Conservation (phyloP, 345 rosid genomes). For the Pelargonium nanum region DNA sequence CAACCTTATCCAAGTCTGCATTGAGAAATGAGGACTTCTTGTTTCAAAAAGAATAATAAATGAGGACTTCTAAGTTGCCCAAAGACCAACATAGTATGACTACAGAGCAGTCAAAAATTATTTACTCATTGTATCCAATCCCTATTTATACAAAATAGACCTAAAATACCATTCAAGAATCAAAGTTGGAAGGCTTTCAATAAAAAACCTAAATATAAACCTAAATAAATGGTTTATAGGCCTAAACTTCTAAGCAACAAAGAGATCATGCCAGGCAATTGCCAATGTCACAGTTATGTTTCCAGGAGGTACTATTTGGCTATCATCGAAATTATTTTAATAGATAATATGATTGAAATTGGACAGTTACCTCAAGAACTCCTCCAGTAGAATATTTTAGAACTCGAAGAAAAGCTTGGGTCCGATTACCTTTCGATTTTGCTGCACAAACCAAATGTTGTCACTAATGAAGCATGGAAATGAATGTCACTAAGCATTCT, state of each 20-base stretch:
- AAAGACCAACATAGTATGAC: too few species aligned
- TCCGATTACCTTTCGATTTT: slow-evolving; percentile 52
- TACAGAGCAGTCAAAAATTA: too few species aligned
- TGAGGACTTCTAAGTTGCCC: not conserved
- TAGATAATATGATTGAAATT: slow-evolving; percentile 2
- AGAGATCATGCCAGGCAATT: too few species aligned
- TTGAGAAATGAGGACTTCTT: too few species aligned
- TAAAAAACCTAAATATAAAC: too few species aligned
- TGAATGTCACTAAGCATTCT: not conserved
- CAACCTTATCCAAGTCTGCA: not conserved
- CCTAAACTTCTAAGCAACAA: too few species aligned
- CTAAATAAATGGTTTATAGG: too few species aligned
- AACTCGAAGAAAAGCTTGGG: slow-evolving; percentile 90
- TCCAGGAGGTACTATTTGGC: not conserved
- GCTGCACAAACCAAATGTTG: slow-evolving; percentile 37
- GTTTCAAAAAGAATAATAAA: too few species aligned
- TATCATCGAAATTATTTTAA: not conserved
- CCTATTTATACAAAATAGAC: not conserved
- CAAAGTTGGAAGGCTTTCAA: not conserved
- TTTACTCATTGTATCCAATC: too few species aligned
- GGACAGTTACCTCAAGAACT: slow-evolving; percentile 72
- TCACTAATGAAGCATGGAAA: not conserved
- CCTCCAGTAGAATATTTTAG: slow-evolving; percentile 91
- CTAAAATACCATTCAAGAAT: not conserved
- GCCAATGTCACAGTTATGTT: too few species aligned